phyloP scores from a whole-genome alignment of 257 asterid genomes.

The Plantago elongata region DNA sequence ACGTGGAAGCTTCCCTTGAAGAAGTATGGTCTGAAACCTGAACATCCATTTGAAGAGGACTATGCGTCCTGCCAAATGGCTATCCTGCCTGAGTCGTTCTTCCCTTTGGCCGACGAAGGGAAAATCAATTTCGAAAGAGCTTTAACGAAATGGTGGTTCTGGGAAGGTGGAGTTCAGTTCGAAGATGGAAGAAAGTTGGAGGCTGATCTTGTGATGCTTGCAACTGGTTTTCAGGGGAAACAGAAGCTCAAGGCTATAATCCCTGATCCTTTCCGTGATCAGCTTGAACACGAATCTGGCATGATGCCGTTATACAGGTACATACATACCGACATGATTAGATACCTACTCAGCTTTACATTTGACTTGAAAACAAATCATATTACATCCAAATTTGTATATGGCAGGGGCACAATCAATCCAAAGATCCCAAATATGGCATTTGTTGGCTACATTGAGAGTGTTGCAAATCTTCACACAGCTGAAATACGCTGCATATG shows the following conservation, averaged over 20 bases:
- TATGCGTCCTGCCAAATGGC: slow-evolving; percentile 97
- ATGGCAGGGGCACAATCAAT: slow-evolving; percentile 73
- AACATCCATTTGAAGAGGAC: slow-evolving; percentile 90
- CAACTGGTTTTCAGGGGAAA: slow-evolving; percentile 84
- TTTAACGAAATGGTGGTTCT: slow-evolving; percentile 60
- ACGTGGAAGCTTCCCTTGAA: slow-evolving; percentile 79
- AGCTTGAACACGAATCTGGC: slow-evolving; percentile 65
- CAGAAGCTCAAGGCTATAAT: slow-evolving; percentile 49
- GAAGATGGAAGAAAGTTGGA: slow-evolving; percentile 63
- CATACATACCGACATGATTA: too few relatives aligned
- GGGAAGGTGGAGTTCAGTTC: slow-evolving; percentile 68
- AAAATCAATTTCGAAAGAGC: slow-evolving; percentile 56
- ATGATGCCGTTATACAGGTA: slow-evolving; percentile 94
- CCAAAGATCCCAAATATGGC: slow-evolving; percentile 89
- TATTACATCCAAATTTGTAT: background rate
- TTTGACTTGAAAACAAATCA: background rate
- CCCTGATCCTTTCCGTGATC: slow-evolving; percentile 71
- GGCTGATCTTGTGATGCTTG: slow-evolving; percentile 80
- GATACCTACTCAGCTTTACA: background rate
- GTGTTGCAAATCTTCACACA: slow-evolving; percentile 83
- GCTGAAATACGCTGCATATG: slow-evolving; percentile 89
- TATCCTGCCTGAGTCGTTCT: slow-evolving; percentile 77
- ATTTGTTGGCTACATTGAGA: slow-evolving; percentile 79
- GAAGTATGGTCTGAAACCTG: slow-evolving; percentile 77
- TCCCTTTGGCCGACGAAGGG: slow-evolving; percentile 75